phyloP scores from a whole-genome alignment of 2,329 filamentous ascomycete genomes.

The Aspergillus puulaauensis region DNA sequence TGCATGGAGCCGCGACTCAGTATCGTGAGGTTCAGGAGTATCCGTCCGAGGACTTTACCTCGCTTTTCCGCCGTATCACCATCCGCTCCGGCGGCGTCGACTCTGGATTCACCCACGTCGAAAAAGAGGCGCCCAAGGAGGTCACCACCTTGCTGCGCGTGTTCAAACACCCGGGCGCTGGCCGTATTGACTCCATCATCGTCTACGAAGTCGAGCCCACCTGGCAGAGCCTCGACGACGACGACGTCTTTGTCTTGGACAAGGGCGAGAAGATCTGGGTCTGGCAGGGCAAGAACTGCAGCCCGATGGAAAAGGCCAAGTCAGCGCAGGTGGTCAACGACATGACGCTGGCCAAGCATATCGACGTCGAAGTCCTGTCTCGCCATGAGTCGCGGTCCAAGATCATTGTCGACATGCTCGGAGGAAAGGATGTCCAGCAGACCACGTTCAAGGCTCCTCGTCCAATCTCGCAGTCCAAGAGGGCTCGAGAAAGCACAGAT shows the following conservation, averaged over 20 bases:
- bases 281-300: conserved; percentile 66
- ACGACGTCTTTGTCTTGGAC: conserved; percentile 67
- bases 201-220: conserved; percentile 64
- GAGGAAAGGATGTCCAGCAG: conserved; percentile 45
- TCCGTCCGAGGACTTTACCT: conserved; percentile 60
- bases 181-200: conserved; percentile 46
- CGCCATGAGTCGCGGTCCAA: conserved; percentile 54
- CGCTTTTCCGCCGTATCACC: conserved; percentile 60
- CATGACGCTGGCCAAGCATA: conserved; percentile 58
- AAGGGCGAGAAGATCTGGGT: conserved; percentile 65
- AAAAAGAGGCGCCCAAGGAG: conserved; percentile 49
- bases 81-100: conserved; percentile 61
- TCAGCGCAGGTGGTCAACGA: conserved; percentile 64
- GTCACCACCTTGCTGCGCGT: conserved; percentile 58
- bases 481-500: conserved; percentile 1
- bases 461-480: conserved; percentile 24
- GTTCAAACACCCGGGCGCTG: conserved; percentile 56
- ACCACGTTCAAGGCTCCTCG: conserved; percentile 42
- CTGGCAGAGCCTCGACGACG: conserved; percentile 63
- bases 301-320: conserved; percentile 68
- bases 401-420: conserved; percentile 58
- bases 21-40: conserved; percentile 63
- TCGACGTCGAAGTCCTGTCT: conserved; percentile 65
- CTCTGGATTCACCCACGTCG: conserved; percentile 65
- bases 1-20: conserved; percentile 62